Evolutionary conservation across 2,329 filamentous ascomycete species (phyloP), one percentile per base, ranked within the genome.

Genomic region (Sordariomycetes sp.): DNA sequence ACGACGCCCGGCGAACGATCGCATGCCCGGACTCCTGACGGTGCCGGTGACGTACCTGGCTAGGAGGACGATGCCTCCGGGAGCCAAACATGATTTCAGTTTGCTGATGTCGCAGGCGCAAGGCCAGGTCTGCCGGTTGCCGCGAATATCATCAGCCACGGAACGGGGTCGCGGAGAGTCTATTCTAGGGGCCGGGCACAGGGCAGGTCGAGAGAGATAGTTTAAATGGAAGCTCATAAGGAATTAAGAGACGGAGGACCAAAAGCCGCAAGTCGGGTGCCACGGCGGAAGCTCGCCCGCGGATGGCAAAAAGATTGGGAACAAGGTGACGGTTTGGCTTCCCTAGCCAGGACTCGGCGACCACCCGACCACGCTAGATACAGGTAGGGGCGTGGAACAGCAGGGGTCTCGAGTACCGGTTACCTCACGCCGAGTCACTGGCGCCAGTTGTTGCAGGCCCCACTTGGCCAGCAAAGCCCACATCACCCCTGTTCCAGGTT

Each of bases 11-110:
- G 20, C 1, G 46, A 24, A 22, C 46, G 1, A 50, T 50, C 46
- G 46, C 46, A 50, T 50, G n/a, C 46, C 46, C 5, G 28, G 28
- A 32, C 16, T n/a, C 12, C 22, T 20, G 22, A 50, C n/a, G 46
- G 20, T 48, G 14, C 3, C 32, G 5, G 50, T 25, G 55, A 57
- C 55, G 14, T 53, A 57, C 55, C 55, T 57, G 55, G 32, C 50
- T 51, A 22, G 56, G 52, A 54, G 56, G 37, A 24, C 56, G 56
- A 25, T 58, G 37, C 40, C 56, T 58, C 35, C 56, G 22, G 46
- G 56, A 54, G 20, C 56, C 35, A 34, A 53, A 53, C 56, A 58
- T 58, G 1, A 43, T 58, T 54, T 20, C 22, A 34, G 22, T 25
- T 58, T 34, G 24, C 6, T 28, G 24, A 14, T 54, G 22, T 20